Conservation (phyloP, 2,329 filamentous ascomycete species). For the Ramularia endophylla region DNA sequence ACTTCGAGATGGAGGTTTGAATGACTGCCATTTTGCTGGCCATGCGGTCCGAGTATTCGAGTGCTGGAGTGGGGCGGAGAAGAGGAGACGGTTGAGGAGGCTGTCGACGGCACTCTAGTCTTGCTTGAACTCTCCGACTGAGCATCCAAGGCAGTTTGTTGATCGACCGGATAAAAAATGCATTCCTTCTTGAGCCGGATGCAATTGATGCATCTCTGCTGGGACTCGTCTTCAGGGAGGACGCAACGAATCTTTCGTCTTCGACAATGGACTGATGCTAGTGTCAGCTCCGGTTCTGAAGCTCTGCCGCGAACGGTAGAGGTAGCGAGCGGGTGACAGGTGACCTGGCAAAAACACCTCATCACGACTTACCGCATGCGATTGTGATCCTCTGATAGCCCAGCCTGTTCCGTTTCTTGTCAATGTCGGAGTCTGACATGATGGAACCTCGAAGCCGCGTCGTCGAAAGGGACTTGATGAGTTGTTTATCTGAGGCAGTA, state of each 20-base stretch:
- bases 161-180: slow-evolving; percentile 81
- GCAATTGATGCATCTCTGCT: slow-evolving; percentile 82
- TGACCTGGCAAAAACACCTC: background rate
- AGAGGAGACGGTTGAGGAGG: slow-evolving; percentile 24
- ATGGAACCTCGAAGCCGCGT: slow-evolving; percentile 42
- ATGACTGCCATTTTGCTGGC: slow-evolving; percentile 13
- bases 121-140: slow-evolving; percentile 19
- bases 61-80: slow-evolving; percentile 17
- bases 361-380: slow-evolving; percentile 73
- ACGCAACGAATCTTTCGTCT: slow-evolving; percentile 91
- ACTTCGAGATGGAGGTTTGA: slow-evolving; percentile 18
- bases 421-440: slow-evolving; percentile 44
- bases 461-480: slow-evolving; percentile 38
- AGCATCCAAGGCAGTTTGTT: slow-evolving; percentile 25
- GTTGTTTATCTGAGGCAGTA: slow-evolving; percentile 30
- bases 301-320: slow-evolving; percentile 11
- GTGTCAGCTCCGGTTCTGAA: slow-evolving; percentile 4
- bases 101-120: slow-evolving; percentile 16
- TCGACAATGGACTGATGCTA: slow-evolving; percentile 71
- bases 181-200: slow-evolving; percentile 93
- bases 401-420: slow-evolving; percentile 80
- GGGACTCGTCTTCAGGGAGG: slow-evolving; percentile 62
- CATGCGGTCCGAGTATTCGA: slow-evolving; percentile 13
- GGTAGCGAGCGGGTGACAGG: slow-evolving; percentile 7
- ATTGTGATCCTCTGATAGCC: slow-evolving; percentile 94